phyloP scores from a whole-genome alignment of 164 flowering plant species.

The Piper longum region DNA sequence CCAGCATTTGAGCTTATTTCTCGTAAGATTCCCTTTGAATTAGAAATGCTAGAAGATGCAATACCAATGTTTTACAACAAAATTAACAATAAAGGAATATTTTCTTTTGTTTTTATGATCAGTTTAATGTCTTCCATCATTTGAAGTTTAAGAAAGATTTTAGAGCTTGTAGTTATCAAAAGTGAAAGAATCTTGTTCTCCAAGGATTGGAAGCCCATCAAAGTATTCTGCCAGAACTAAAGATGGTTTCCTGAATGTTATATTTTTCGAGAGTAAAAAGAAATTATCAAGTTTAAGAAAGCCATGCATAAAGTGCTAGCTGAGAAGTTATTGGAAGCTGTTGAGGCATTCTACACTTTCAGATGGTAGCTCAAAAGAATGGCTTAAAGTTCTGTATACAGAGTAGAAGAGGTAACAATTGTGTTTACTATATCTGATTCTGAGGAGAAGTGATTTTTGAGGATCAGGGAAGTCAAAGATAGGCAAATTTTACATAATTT shows the following conservation, averaged over 20 bases:
- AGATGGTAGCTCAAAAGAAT: conserved; percentile 32
- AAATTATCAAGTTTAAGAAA: conserved; percentile 28
- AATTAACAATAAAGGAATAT: conserved; percentile 12
- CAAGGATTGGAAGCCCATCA: conserved; percentile 41
- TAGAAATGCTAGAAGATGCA: conserved; percentile 22
- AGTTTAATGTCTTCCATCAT: conserved; percentile 20
- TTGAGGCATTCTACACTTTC: conserved; percentile 33
- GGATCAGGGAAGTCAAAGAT: conserved; percentile 9
- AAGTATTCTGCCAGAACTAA: conserved; percentile 45
- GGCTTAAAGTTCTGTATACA: conserved; percentile 42
- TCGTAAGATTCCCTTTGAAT: conserved; percentile 23
- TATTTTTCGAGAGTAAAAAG: conserved; percentile 28
- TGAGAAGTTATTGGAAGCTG: conserved; percentile 53
- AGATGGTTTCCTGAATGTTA: conserved; percentile 20
- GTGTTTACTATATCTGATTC: conserved; percentile 16
- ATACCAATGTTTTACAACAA: conserved; percentile 29
- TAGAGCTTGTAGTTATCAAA: conserved; percentile 58
- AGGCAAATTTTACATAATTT: not conserved
- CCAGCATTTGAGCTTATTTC: conserved; percentile 22
- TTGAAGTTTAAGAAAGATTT: conserved; percentile 7
- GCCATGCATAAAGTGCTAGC: conserved; percentile 46
- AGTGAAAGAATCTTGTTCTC: conserved; percentile 40
- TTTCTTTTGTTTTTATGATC: conserved; percentile 9
- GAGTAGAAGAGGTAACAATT: conserved; percentile 59
- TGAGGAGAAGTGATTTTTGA: conserved; percentile 7